These are phyloP conservation scores for Solanum piurae DNA, from an alignment of 257 asterid genomes.

Conservation along the genomic window DNA sequence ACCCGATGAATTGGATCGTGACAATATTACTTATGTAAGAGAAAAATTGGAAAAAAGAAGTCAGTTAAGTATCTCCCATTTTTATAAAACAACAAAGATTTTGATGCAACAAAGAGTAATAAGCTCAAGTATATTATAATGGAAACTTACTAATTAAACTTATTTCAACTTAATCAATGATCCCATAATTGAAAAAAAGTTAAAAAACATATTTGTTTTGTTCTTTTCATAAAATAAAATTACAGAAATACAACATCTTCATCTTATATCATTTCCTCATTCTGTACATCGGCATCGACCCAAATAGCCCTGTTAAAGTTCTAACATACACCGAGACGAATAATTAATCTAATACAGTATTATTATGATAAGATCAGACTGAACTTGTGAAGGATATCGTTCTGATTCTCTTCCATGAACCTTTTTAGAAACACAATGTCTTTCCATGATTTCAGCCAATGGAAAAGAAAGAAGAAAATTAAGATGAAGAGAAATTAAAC, in stretches of 20 bases:
- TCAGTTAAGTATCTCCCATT: not conserved
- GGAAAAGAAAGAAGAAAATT: not conserved
- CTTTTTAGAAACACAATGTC: not conserved
- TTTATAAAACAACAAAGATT: not conserved
- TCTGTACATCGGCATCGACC: not conserved
- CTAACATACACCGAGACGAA: not conserved
- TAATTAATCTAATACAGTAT: not conserved
- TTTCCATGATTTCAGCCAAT: not conserved
- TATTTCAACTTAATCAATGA: not conserved
- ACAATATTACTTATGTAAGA: not conserved
- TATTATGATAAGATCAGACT: not conserved
- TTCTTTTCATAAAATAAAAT: not conserved
- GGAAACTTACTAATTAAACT: not conserved
- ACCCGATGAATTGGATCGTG: fast-evolving
- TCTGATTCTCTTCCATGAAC: not conserved
- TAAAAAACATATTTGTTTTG: not conserved
- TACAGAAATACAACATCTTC: not conserved
- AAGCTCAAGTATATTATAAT: too few relatives aligned
- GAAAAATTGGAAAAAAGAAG: not conserved
- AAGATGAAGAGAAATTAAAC: not conserved
- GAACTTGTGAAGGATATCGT: not conserved
- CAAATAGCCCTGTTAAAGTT: not conserved
- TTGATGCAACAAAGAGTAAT: not conserved
- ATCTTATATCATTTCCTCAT: not conserved
- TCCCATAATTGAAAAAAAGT: not conserved